These are phyloP conservation scores for Blastomyces parvus DNA, from an alignment of 2,329 filamentous ascomycete genomes.

Conservation along the genomic window DNA sequence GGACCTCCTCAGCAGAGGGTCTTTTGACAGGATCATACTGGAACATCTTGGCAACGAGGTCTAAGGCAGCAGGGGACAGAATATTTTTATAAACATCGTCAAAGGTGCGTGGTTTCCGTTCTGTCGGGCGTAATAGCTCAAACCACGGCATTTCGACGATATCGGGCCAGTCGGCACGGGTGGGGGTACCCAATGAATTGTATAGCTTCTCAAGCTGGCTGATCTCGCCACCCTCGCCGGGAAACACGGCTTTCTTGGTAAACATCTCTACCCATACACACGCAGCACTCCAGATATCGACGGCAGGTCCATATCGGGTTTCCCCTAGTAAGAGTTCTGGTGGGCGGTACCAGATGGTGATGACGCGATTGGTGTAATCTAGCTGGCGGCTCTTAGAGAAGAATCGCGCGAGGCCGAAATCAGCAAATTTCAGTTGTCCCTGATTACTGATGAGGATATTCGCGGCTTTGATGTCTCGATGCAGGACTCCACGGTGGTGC, in stretches of 20 bases:
- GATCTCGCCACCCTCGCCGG: slow-evolving; percentile 90
- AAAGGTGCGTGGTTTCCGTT: slow-evolving; percentile 65
- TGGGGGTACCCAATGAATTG: slow-evolving; percentile 79
- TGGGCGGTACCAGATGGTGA: slow-evolving; percentile 96
- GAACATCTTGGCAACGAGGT: slow-evolving; percentile 76
- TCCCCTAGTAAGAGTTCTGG: slow-evolving; percentile 85
- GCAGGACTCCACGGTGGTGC: slow-evolving; percentile 83
- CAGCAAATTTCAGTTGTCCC: slow-evolving; percentile 82
- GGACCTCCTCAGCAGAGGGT: slow-evolving; percentile 71
- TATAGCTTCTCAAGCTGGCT: slow-evolving; percentile 97
- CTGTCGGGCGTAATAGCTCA: slow-evolving; percentile 71
- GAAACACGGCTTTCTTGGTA: slow-evolving; percentile 84
- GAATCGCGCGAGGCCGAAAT: slow-evolving; percentile 93
- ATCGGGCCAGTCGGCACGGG: slow-evolving; percentile 72
- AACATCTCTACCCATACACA: slow-evolving; percentile 97
- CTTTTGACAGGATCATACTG: slow-evolving; percentile 76
- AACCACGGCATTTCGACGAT: slow-evolving; percentile 97
- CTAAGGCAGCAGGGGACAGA: slow-evolving; percentile 70
- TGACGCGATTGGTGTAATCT: slow-evolving; percentile 96
- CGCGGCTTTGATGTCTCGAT: slow-evolving; percentile 95
- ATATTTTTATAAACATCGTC: slow-evolving; percentile 70
- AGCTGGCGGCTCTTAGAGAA: slow-evolving; percentile 86
- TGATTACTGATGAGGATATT: slow-evolving; percentile 91
- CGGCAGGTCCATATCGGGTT: slow-evolving; percentile 78
- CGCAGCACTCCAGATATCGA: slow-evolving; percentile 94